A percentile compares a stretch with the other conserved stretches of the same genome.
Conservation (phyloP, 2,329 filamentous ascomycete species). For the Alternaria triticimaculans region DNA sequence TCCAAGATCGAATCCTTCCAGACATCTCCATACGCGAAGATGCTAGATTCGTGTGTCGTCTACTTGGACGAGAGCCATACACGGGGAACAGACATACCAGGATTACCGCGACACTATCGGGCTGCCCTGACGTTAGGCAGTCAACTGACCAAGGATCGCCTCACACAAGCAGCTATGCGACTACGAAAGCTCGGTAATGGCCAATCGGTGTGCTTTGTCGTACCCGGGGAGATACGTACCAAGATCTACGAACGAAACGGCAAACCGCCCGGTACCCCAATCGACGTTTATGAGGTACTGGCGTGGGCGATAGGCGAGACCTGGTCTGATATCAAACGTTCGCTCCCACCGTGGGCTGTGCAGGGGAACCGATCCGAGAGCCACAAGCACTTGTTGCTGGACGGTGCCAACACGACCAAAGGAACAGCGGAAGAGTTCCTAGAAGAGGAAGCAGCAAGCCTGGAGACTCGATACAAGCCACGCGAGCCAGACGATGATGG, state of each 20-base stretch:
- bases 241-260: constrained; percentile 54
- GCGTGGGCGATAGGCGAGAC: constrained; percentile 67
- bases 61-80: constrained; percentile 77
- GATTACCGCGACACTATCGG: constrained; percentile 63
- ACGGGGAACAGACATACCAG: constrained; percentile 68
- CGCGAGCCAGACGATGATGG: not conserved
- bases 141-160: constrained; percentile 69
- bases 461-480: constrained; percentile 62
- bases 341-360: constrained; percentile 65
- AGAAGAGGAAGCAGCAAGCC: constrained; percentile 61
- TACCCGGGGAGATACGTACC: constrained; percentile 64
- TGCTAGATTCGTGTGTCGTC: constrained; percentile 66
- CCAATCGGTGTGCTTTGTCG: constrained; percentile 68
- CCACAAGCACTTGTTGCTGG: constrained; percentile 51
- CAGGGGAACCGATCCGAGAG: constrained; percentile 63
- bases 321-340: constrained; percentile 56
- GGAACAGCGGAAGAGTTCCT: constrained; percentile 55
- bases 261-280: constrained; percentile 16
- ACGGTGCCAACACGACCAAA: constrained; percentile 21
- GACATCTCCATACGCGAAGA: constrained; percentile 64
- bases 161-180: constrained; percentile 70
- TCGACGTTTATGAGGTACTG: constrained; percentile 64
- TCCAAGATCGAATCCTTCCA: constrained; percentile 59
- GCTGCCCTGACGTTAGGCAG: constrained; percentile 73
- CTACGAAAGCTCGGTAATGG: constrained; percentile 65